Evolutionary conservation across 768 basidiomycete genomes (phyloP).

Genomic region (Lepiota venenata): DNA sequence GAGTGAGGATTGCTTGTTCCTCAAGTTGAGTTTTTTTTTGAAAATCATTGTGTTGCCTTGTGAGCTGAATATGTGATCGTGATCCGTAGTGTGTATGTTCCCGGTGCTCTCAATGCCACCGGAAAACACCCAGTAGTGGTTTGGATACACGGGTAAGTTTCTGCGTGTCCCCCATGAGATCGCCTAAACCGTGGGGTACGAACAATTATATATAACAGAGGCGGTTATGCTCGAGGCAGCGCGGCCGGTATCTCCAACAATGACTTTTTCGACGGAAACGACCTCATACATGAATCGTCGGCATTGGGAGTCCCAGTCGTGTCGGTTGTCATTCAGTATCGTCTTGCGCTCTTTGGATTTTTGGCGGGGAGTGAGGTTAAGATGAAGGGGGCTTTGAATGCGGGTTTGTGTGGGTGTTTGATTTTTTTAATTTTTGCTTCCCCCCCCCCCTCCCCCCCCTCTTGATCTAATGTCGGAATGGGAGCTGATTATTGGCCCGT

Average conservation of each 20-base stretch:
- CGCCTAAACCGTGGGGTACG: too few relatives aligned
- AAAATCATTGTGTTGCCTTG: neutral
- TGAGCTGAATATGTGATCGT: neutral
- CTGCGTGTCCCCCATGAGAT: neutral
- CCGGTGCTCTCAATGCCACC: conserved; percentile 22
- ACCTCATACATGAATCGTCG: conserved; percentile 27
- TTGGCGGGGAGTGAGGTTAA: conserved; percentile 40
- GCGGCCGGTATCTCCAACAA: neutral
- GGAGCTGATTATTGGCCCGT: too few relatives aligned
- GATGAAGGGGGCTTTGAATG: conserved; percentile 40
- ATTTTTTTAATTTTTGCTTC: neutral
- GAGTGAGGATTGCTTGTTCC: conserved; percentile 38
- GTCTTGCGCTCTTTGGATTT: conserved; percentile 44
- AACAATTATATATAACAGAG: conserved; percentile 17
- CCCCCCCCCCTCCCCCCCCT: too few relatives aligned
- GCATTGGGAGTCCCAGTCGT: conserved; percentile 28
- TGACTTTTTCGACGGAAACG: conserved; percentile 25
- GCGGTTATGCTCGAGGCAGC: conserved; percentile 29
- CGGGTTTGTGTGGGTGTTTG: conserved; percentile 38
- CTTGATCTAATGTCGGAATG: too few relatives aligned
- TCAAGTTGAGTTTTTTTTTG: conserved; percentile 24
- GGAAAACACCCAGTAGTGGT: conserved; percentile 32
- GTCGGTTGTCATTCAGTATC: conserved; percentile 38
- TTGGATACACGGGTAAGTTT: conserved; percentile 38
- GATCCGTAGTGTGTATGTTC: conserved; percentile 28